Base-by-base conservation (phyloP, 2,329 filamentous ascomycete species). In the Fusarium newnesense region DNA sequence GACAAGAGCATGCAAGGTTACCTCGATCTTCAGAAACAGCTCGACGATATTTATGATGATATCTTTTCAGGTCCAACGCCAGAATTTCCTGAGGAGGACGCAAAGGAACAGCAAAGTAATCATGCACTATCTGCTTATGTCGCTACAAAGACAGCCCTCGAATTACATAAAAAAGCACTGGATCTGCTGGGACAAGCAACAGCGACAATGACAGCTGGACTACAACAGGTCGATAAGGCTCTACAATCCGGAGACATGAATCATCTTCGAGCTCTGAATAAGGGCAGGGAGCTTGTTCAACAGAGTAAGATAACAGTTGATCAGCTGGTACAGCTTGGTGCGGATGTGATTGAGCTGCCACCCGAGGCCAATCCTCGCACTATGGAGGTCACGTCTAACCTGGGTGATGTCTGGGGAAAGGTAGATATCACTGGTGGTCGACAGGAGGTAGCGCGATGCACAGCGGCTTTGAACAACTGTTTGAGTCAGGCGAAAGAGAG, bases 51-150 rank as follows among this genome's bases (percentile, higher is more conserved):
- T 7, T 90, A 90, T 77, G 66, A 75, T 77, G 82, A 80, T 57
- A 85, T 90, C 67, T 90, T 90, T 74, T 78, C 81, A 15, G 87
- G 87, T 0, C 84, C 85, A 9, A 89, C 87, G 2, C 86, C 86
- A 0, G 85, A 83, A 0, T 86, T 88, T 32, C 86, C 87, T 0
- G 85, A 85, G n/a, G 87, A 90, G 74, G 88, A 90, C 64, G 75
- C 79, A 34, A 79, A 80, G 58, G 87, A 90, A 75, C 67, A 78
- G 9, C 76, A 77, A 3, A 78, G 83, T 26, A 74, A 80, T 15
- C 65, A 76, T 9, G 82, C 84, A 4, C 71, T 82, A 37, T 76
- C 78, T 30, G 73, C 76, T 5, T 87, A 85, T 70, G 80, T 85
- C 43, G 76, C 81, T 30, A 76, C 81, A 12, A 80, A 83, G 44